These are phyloP conservation scores for Spathaspora hagerdaliae DNA, from an alignment of 805 yeast genomes.

Conservation along the genomic window DNA sequence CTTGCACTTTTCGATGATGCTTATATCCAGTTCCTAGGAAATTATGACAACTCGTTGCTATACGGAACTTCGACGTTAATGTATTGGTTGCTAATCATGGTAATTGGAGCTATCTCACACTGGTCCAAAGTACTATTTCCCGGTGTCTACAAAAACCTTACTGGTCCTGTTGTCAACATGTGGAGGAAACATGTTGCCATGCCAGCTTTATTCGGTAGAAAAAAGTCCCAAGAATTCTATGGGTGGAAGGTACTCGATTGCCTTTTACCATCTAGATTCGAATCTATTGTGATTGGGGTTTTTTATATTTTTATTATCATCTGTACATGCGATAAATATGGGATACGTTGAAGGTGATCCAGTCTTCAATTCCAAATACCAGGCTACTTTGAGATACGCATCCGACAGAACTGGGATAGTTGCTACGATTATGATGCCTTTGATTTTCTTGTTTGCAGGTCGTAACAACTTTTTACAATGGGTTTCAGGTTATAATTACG, in stretches of 20 bases:
- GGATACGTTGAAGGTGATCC: slow-evolving; percentile 18
- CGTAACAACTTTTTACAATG: slow-evolving; percentile 59
- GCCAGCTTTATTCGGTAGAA: slow-evolving; percentile 37
- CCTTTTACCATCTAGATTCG: slow-evolving; percentile 35
- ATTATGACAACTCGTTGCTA: slow-evolving; percentile 22
- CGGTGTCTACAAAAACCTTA: slow-evolving; percentile 19
- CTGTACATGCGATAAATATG: slow-evolving; percentile 7
- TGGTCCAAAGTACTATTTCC: slow-evolving; percentile 43
- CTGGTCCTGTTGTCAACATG: slow-evolving; percentile 22
- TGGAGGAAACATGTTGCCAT: slow-evolving; percentile 23
- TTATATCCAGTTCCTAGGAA: slow-evolving; percentile 16
- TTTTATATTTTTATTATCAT: slow-evolving; percentile 17
- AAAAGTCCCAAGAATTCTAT: slow-evolving; percentile 14
- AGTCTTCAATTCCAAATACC: slow-evolving; percentile 11
- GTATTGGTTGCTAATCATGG: slow-evolving; percentile 44
- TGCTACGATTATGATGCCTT: slow-evolving; percentile 43
- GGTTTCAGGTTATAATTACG: slow-evolving; percentile 53
- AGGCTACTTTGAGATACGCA: slow-evolving; percentile 25
- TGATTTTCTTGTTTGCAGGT: slow-evolving; percentile 54
- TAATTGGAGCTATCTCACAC: slow-evolving; percentile 38
- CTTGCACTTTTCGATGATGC: slow-evolving; percentile 10
- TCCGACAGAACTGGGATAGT: slow-evolving; percentile 55
- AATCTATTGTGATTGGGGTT: slow-evolving; percentile 24
- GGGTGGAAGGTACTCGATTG: slow-evolving; percentile 2
- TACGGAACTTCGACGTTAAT: slow-evolving; percentile 38